Conservation (phyloP, 2,329 filamentous ascomycete genomes). For the Trichophaea hybrida region DNA sequence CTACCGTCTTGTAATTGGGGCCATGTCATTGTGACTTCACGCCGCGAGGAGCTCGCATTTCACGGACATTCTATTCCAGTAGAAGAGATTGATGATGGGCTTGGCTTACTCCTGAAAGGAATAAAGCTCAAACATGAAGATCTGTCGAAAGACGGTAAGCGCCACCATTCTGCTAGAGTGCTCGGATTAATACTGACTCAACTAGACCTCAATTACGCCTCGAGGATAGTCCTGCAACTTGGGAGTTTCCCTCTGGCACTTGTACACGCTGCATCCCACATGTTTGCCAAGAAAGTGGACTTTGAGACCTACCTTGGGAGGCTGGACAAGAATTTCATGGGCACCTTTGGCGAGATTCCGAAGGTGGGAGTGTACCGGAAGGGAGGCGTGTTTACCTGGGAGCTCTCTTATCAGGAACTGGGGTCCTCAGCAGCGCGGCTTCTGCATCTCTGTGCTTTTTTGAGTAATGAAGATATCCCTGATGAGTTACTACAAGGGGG, state of each 20-base stretch:
- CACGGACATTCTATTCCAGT: not conserved
- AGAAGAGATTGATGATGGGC: not conserved
- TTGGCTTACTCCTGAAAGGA: not conserved
- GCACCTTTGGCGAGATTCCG: not conserved
- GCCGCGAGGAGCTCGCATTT: not conserved
- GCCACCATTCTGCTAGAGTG: not conserved
- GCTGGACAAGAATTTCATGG: slow-evolving; percentile 1
- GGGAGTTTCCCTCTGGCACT: slow-evolving; percentile 5
- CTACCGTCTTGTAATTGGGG: not conserved
- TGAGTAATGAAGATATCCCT: slow-evolving; percentile 18
- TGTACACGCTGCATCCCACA: slow-evolving; percentile 3
- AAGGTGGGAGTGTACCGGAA: slow-evolving; percentile 7
- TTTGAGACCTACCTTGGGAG: not conserved
- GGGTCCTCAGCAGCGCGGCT: slow-evolving; percentile 12
- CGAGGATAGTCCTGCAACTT: not conserved
- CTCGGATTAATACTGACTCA: not conserved
- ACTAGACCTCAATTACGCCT: slow-evolving; percentile 1
- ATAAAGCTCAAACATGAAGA: not conserved
- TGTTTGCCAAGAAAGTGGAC: not conserved
- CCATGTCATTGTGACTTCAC: not conserved
- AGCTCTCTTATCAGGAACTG: slow-evolving; percentile 15
- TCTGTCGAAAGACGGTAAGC: not conserved
- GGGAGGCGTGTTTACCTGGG: slow-evolving; percentile 19
- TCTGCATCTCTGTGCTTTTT: slow-evolving; percentile 20
- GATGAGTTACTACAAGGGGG: slow-evolving; percentile 10